Conservation (phyloP, 129 eudicot genomes). For the Scalesia atractyloides region DNA sequence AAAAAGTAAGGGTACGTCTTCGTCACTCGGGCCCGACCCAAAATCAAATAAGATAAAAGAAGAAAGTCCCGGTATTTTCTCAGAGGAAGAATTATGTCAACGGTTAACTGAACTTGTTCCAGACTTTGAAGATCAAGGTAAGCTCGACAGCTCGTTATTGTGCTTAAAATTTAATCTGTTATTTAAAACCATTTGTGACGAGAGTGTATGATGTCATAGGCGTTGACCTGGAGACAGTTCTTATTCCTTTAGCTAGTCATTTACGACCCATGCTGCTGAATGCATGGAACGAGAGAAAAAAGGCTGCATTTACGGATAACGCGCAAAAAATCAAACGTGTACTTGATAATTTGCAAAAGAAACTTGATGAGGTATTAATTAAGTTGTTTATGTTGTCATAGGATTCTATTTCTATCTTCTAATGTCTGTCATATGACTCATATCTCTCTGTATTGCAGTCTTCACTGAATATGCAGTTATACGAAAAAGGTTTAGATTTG, state of each 20-base stretch:
- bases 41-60: slow-evolving; percentile 57
- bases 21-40: slow-evolving; percentile 58
- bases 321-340: slow-evolving; percentile 66
- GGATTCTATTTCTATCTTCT: background rate
- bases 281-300: slow-evolving; percentile 85
- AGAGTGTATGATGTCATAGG: slow-evolving; percentile 44
- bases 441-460: slow-evolving; percentile 54
- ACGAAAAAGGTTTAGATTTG: slow-evolving; percentile 86
- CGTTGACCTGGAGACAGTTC: slow-evolving; percentile 68
- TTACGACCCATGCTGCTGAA: slow-evolving; percentile 87
- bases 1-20: slow-evolving; percentile 61
- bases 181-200: slow-evolving; percentile 20
- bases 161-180: background rate
- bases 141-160: slow-evolving; percentile 9
- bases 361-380: slow-evolving; percentile 80
- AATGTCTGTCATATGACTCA: background rate
- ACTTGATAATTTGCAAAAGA: slow-evolving; percentile 75
- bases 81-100: slow-evolving; percentile 68
- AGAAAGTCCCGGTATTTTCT: slow-evolving; percentile 46
- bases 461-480: slow-evolving; percentile 74
- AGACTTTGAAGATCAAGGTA: slow-evolving; percentile 95
- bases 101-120: slow-evolving; percentile 63
- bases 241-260: slow-evolving; percentile 67
- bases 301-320: slow-evolving; percentile 78
- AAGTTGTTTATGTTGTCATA: background rate